Evolutionary conservation across 108 stramenopile species (phyloP), one percentile per base, ranked within the genome.

Genomic region (Skeletonema tropicum): DNA sequence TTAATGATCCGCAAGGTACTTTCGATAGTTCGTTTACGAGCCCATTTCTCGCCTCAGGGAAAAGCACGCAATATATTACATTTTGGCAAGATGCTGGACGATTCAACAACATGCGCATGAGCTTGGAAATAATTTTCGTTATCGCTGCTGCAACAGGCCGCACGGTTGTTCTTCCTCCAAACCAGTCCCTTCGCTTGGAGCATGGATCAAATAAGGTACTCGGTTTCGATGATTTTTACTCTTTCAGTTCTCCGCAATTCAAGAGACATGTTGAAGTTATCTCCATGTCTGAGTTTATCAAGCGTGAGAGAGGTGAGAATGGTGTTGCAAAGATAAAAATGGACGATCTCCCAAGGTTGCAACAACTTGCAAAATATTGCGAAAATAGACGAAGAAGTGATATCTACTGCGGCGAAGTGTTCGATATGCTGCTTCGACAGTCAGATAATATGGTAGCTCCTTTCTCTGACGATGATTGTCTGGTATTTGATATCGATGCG

Each of bases 51-150:
- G 30, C 57, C 11, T 67, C 38, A 6, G 67, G 60, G 30, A 26
- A n/a, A 13, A n/a, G 73, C 46, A 73, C 14, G 36, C 42, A 60
- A 71, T 93, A 89, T 66, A 68, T 93, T 12, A 87, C 89, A 13
- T 93, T 90, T 85, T 87, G 87, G 80, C 89, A 87, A 36, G 92
- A 93, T 77, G 42, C 67, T 32, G 92, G 90, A 23, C 88, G 93
- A 36, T 94, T 87, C 81, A 94, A 94, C 64, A 94, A 94, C 46
- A 86, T 89, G n/a, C 86, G 94, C 39, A 92, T 95, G 92, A 85
- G 75, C 12, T 71, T 95, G 59, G 97, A 97, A 80, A 90, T 82
- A 25, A 74, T 97, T 25, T 77, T 96, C 49, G 88, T 93, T 32
- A 59, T 92, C 10, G 93, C 93, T 36, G 86, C 91, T 35, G 92